These are phyloP conservation scores for Berkeleyomyces rouxiae DNA, from an alignment of 2,329 filamentous ascomycete species.

Conservation along the genomic window DNA sequence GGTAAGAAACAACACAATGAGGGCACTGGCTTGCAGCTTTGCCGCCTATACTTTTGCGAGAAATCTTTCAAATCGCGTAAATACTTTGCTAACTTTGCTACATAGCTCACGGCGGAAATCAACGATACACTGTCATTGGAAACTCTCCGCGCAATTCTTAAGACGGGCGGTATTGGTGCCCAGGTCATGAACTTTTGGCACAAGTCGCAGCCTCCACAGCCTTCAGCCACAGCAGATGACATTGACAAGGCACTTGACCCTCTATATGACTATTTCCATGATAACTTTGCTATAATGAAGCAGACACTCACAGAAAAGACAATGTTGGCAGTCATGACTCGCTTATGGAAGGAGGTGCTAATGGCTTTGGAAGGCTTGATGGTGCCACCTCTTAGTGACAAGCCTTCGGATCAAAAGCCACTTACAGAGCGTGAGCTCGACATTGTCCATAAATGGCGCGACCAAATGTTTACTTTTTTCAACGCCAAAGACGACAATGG, in stretches of 20 bases:
- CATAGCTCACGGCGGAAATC: slow-evolving; percentile 77
- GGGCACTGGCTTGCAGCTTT: not conserved
- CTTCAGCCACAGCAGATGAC: slow-evolving; percentile 51
- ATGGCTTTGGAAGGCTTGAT: slow-evolving; percentile 79
- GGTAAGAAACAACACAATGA: slow-evolving; percentile 30
- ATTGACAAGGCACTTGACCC: slow-evolving; percentile 68
- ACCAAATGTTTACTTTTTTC: slow-evolving; percentile 87
- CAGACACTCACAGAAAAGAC: slow-evolving; percentile 83
- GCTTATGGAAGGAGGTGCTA: slow-evolving; percentile 93
- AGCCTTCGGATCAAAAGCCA: slow-evolving; percentile 70
- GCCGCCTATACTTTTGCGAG: no score
- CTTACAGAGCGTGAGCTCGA: slow-evolving; percentile 80
- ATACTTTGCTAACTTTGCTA: not conserved
- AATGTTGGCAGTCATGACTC: slow-evolving; percentile 98
- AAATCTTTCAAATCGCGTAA: not conserved
- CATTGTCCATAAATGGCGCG: slow-evolving; percentile 86
- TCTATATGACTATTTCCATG: slow-evolving; percentile 87
- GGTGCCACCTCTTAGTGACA: slow-evolving; percentile 88
- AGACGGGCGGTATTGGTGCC: slow-evolving; percentile 50
- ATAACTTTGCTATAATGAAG: slow-evolving; percentile 99
- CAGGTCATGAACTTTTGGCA: slow-evolving; percentile 56
- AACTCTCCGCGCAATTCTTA: slow-evolving; percentile 58
- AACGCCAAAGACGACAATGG: slow-evolving; percentile 74
- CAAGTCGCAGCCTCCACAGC: slow-evolving; percentile 35
- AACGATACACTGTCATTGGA: slow-evolving; percentile 73